Evolutionary conservation across 139 green algal species (phyloP), one percentile per base, ranked within the genome.

Genomic region (Chlamydomonas asymmetrica): DNA sequence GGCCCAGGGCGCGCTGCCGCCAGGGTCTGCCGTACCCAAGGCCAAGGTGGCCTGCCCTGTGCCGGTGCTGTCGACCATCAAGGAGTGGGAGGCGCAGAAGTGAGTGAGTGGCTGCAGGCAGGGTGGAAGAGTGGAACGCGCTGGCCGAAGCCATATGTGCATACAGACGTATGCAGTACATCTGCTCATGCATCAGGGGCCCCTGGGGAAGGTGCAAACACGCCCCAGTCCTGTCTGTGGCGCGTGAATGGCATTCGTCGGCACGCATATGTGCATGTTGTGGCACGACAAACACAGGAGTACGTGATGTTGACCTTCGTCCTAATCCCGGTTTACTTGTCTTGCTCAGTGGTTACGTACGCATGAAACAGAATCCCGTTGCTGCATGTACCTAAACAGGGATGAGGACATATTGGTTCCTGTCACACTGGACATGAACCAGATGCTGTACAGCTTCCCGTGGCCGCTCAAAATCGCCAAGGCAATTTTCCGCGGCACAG

Each of bases 321-420:
- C 6, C 32, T 62, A 25, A 35, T 49, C 35, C 29, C 13, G 35
- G 34, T 49, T 9, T 67, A 35, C 50, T 29, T 29, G 50, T 25
- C 16, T 9, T 23, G n/a, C n/a, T n/a, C n/a, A n/a, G n/a, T n/a
- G n/a, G n/a, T n/a, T n/a, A n/a, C n/a, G n/a, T n/a, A n/a, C n/a
- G n/a, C n/a, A n/a, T n/a, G n/a, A n/a, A n/a, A n/a, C n/a, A n/a
- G n/a, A n/a, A n/a, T 63, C 3, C 29, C 29, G 5, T 31, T 39
- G 5, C 29, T 31, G 2, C 29, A 9, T 22, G 22, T 27, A n/a
- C 40, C 25, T 3, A 27, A 5, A 25, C n/a, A 69, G 71, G 41
- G 71, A 77, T 34, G 71, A 77, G 61, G 71, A 77, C 71, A 69
- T 77, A 22, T 43, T 77, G 45, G 71, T 77, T 7, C 71, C 71